A percentile compares a stretch with the other conserved stretches of the same genome.
Evolutionary conservation across 1,139 yeast species (phyloP).

Genomic region (Yamadazyma jaroonii): DNA sequence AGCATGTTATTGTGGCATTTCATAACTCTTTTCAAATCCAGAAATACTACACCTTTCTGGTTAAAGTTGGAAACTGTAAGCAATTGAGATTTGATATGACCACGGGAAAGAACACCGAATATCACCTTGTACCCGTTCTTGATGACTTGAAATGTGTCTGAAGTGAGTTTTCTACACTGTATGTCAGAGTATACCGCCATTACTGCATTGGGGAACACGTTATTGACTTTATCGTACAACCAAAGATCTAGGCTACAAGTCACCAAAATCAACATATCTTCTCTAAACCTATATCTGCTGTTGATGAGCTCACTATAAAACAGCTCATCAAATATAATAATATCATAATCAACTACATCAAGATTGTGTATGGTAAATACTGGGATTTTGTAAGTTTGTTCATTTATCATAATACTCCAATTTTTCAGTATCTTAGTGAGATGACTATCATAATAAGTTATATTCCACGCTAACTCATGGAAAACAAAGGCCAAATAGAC

Average conservation of each 20-base stretch:
- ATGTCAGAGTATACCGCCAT: constrained; percentile 15
- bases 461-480: constrained; percentile 9
- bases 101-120: constrained; percentile 4
- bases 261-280: constrained; percentile 12
- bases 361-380: constrained; percentile 5
- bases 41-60: constrained; percentile 3
- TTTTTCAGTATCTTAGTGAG: constrained; percentile 4
- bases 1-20: constrained; percentile 1
- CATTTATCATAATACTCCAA: constrained; percentile 6
- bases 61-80: constrained; percentile 2
- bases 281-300: neutral
- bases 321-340: constrained; percentile 11
- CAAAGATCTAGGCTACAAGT: constrained; percentile 18
- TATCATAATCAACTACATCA: constrained; percentile 9
- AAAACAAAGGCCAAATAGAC: constrained; percentile 12
- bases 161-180: constrained; percentile 15
- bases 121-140: constrained; percentile 2
- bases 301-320: constrained; percentile 7
- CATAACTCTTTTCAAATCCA: neutral
- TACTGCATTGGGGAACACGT: constrained; percentile 9
- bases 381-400: neutral
- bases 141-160: constrained; percentile 6
- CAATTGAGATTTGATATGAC: neutral
- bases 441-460: constrained; percentile 5
- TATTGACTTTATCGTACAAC: constrained; percentile 12